Conservation (phyloP, 768 basidiomycete species). For the Tulasnella sp. region DNA sequence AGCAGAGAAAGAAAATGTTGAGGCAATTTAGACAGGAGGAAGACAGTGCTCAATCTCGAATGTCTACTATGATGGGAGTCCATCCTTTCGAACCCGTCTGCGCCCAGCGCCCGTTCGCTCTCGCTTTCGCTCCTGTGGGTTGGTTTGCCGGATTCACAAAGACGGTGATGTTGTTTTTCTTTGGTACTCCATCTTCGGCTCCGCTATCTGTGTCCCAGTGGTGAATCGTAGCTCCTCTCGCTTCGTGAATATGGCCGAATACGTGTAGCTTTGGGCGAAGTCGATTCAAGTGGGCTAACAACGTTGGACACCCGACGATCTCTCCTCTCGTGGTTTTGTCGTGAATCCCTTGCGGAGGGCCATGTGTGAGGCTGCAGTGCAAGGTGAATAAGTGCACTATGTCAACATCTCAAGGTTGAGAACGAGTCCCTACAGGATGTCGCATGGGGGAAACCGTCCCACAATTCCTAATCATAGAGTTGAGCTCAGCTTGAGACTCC, state of each 20-base stretch:
- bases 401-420: background rate
- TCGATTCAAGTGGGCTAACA: background rate
- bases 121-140: background rate
- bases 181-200: background rate
- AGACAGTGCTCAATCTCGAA: background rate
- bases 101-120: background rate
- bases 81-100: background rate
- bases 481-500: background rate
- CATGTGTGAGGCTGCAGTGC: conserved; percentile 10
- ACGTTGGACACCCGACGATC: conserved; percentile 4
- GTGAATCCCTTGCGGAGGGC: conserved; percentile 7
- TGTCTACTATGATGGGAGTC: conserved; percentile 9
- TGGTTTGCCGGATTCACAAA: conserved; percentile 13
- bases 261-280: conserved; percentile 8
- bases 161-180: background rate
- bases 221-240: background rate
- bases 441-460: background rate
- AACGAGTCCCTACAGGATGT: background rate
- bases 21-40: too few relatives aligned
- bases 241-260: conserved; percentile 14
- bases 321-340: background rate
- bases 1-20: too few relatives aligned
- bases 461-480: background rate
- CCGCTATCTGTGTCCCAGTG: background rate
- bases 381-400: background rate